Percentiles rank a stretch among this genome's conserved stretches.
phyloP scores from a whole-genome alignment of 2,329 filamentous ascomycete genomes.

The Fusarium succisae region DNA sequence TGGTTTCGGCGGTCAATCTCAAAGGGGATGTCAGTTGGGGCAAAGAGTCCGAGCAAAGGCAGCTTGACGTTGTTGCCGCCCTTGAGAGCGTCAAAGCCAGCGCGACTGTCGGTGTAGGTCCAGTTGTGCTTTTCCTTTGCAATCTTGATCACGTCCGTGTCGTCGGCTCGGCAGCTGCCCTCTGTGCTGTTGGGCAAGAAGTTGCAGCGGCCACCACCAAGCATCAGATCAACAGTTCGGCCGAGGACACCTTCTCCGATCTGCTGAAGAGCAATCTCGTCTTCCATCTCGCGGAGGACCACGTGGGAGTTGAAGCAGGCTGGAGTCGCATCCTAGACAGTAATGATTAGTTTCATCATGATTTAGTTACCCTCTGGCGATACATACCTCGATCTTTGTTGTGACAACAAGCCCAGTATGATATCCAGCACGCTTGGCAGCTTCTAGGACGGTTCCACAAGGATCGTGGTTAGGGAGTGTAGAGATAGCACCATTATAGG shows the following conservation, averaged over 20 bases:
- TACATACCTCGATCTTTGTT: constrained; percentile 59
- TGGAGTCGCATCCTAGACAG: constrained; percentile 91
- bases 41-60: constrained; percentile 87
- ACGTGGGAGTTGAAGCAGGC: constrained; percentile 95
- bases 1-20: constrained; percentile 88
- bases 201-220: constrained; percentile 92
- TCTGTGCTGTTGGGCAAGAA: constrained; percentile 85
- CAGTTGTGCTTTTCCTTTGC: constrained; percentile 82
- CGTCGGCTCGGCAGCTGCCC: constrained; percentile 84
- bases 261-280: constrained; percentile 92
- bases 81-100: constrained; percentile 79
- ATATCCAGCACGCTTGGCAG: constrained; percentile 91
- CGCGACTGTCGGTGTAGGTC: constrained; percentile 77
- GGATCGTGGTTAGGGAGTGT: constrained; percentile 85
- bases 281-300: constrained; percentile 80
- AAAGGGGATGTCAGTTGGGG: constrained; percentile 84
- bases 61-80: constrained; percentile 75
- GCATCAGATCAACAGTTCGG: constrained; percentile 87
- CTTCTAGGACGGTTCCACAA: constrained; percentile 92
- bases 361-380: too few species aligned
- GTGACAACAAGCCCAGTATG: constrained; percentile 94
- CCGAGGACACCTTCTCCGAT: constrained; percentile 88
- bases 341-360: neutral
- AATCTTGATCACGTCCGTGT: constrained; percentile 76
- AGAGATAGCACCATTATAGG: constrained; percentile 95